A percentile compares a stretch with the other conserved stretches of the same genome.
Conservation (phyloP, 345 rosid genomes). For the Clausena lansium region DNA sequence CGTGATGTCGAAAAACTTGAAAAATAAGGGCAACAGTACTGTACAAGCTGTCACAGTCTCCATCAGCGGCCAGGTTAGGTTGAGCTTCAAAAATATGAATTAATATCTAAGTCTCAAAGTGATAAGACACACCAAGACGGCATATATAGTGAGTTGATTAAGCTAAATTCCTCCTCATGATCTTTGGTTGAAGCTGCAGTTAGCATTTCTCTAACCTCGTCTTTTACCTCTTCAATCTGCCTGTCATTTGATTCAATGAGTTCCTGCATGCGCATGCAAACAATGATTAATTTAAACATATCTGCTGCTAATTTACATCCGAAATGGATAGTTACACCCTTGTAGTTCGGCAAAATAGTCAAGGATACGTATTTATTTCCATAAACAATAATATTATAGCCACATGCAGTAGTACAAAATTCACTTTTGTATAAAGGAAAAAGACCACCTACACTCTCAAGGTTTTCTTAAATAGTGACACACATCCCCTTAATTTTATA, state of each 20-base stretch:
- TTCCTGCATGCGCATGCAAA: too few relatives aligned
- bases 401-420: too few relatives aligned
- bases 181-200: background rate
- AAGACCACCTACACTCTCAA: too few relatives aligned
- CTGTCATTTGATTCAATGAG: background rate
- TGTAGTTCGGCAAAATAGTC: too few relatives aligned
- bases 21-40: background rate
- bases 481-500: too few relatives aligned
- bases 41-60: slow-evolving; percentile 3
- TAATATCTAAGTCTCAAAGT: background rate
- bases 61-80: background rate
- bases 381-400: too few relatives aligned
- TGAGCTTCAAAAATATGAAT: background rate
- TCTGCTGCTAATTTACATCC: too few relatives aligned
- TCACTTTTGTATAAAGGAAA: too few relatives aligned
- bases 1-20: background rate
- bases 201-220: background rate
- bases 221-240: background rate
- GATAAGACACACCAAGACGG: slow-evolving; percentile 13
- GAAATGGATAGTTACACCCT: too few relatives aligned
- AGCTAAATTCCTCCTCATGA: background rate
- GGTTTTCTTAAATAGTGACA: too few relatives aligned
- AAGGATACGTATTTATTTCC: too few relatives aligned
- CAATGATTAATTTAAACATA: too few relatives aligned
- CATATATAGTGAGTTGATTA: background rate